Evolutionary conservation across 2,329 filamentous ascomycete genomes (phyloP), one percentile per base, ranked within the genome.

Genomic region (Pseudonectria foliicola): DNA sequence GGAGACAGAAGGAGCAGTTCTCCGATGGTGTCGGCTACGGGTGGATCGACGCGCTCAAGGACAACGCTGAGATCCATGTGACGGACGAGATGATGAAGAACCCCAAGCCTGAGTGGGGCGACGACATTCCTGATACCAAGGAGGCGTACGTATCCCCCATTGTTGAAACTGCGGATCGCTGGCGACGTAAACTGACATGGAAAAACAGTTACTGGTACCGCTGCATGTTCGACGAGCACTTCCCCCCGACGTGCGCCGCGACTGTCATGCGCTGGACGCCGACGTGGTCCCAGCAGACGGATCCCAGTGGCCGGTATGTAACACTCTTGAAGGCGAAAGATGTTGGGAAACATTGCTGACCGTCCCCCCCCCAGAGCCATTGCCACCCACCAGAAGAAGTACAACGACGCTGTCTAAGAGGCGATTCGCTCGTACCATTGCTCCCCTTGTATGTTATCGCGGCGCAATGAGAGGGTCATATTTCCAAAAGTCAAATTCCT

Each of bases 1-100:
- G 87, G 85, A 77, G 93, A 59, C 93, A 98, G 67, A 98, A 98
- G 79, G 92, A 98, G 71, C 92, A 98, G 68, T 98, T 98, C 72
- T 93, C 84, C 39, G 93, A 98, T 55, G 93, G 92, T 60, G 92
- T 98, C 38, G 92, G 92, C 38, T 98, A 98, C 68, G 89, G 92
- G 45, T 98, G 92, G 92, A 98, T 98, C 58, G 92, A 98, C 57
- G 85, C 82, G 6, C 78, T 98, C 54, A 96, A 95, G 75, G 92
- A 96, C 65, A 85, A 83, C 55, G 92, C 92, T 24, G 88, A 93
- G 66, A 62, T 80, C 46, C 78, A 92, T 38, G 83, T 98, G 37
- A 94, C 85, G 13, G 90, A 98, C 57, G 90, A 96, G 72, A 89
- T 93, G 80, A 87, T 96, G 84, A 88, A 89, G 74, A 90, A 93